A percentile compares a stretch with the other conserved stretches of the same genome.
Conservation (phyloP, 2,329 filamentous ascomycete species). For the Epichloe glyceriae region DNA sequence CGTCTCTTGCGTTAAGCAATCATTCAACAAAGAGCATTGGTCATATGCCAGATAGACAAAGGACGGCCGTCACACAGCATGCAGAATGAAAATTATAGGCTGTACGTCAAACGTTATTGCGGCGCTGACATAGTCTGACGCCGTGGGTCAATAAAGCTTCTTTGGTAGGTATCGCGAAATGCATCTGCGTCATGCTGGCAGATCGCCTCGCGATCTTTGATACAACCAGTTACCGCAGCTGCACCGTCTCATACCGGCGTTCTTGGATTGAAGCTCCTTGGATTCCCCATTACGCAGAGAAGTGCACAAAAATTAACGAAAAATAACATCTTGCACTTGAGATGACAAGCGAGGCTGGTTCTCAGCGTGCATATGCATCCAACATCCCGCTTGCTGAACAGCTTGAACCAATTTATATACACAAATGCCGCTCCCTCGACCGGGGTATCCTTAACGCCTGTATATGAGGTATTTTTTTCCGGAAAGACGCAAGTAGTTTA, state of each 20-base stretch:
- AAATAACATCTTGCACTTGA: not conserved
- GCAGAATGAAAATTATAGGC: not conserved
- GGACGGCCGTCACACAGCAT: not conserved
- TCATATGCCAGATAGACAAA: no score
- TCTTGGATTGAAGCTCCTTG: not conserved
- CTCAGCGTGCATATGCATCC: not conserved
- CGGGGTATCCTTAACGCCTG: conserved; percentile 3
- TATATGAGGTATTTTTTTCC: not conserved
- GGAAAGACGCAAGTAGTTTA: conserved; percentile 11
- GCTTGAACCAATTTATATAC: not conserved
- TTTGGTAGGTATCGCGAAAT: not conserved
- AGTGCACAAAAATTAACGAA: not conserved
- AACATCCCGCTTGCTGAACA: not conserved
- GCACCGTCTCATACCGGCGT: not conserved
- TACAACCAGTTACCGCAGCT: not conserved
- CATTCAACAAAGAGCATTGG: not conserved
- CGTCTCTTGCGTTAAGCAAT: not conserved
- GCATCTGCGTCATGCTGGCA: not conserved
- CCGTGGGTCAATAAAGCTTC: not conserved
- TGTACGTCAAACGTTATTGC: not conserved
- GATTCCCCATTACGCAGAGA: not conserved
- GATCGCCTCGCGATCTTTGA: not conserved
- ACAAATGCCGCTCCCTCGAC: conserved; percentile 1
- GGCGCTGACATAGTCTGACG: not conserved
- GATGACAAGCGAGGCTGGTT: no score